Percentiles rank a stretch among this genome's conserved stretches.
These are phyloP conservation scores for Glycine tomentella DNA, from an alignment of 306 rosid genomes.

Conservation along the genomic window DNA sequence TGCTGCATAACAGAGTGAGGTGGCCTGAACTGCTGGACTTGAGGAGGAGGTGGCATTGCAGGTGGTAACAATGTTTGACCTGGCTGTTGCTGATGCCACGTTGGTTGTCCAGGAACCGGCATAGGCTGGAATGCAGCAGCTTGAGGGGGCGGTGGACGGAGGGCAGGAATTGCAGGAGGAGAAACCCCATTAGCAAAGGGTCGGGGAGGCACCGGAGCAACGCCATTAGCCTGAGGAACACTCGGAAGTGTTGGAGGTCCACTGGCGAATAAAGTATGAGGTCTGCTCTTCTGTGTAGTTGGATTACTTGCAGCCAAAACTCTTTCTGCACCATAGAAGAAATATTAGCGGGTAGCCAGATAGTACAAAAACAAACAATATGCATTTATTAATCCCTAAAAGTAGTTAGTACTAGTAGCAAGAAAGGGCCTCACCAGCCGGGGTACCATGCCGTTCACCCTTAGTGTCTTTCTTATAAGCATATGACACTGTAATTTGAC, in stretches of 20 bases:
- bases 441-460: slow-evolving; percentile 99
- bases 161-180: slow-evolving; percentile 62
- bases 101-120: slow-evolving; percentile 67
- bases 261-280: slow-evolving; percentile 92
- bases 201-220: slow-evolving; percentile 74
- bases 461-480: slow-evolving; percentile 98
- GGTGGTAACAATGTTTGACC: slow-evolving; percentile 68
- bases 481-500: slow-evolving; percentile 96
- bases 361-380: not conserved
- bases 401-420: not conserved
- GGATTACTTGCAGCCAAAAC: slow-evolving; percentile 99
- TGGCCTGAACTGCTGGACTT: slow-evolving; percentile 86
- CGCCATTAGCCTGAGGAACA: slow-evolving; percentile 74
- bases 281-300: slow-evolving; percentile 80
- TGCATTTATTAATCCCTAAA: not conserved
- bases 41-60: slow-evolving; percentile 66
- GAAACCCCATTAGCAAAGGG: slow-evolving; percentile 83
- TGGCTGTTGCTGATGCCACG: slow-evolving; percentile 85
- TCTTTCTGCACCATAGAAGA: slow-evolving; percentile 69
- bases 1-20: slow-evolving; percentile 86
- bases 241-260: slow-evolving; percentile 88
- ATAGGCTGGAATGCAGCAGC: slow-evolving; percentile 72
- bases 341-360: slow-evolving; percentile 27
- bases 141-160: slow-evolving; percentile 91
- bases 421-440: slow-evolving; percentile 74